Conservation (phyloP, 495 filamentous ascomycete genomes). For the Penicillium salamii region DNA sequence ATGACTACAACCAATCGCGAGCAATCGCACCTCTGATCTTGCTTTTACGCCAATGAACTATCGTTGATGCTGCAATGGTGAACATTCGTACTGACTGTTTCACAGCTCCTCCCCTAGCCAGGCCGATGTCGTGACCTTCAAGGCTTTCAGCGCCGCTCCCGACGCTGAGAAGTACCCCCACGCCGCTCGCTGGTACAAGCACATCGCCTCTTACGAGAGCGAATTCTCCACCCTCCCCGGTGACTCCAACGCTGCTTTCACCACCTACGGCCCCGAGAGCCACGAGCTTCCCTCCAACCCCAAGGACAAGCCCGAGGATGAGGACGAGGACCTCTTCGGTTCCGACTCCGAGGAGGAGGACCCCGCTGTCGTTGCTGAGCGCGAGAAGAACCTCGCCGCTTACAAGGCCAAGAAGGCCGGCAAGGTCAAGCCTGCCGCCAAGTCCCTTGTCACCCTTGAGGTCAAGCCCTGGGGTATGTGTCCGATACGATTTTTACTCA, state of each 20-base stretch:
- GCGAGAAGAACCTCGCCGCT: slow-evolving; percentile 83
- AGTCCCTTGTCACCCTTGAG: slow-evolving; percentile 92
- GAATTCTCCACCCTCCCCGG: slow-evolving; percentile 90
- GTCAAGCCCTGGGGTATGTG: slow-evolving; percentile 98
- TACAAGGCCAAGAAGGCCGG: slow-evolving; percentile 97
- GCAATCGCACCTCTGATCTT: slow-evolving; percentile 79
- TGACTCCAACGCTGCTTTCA: slow-evolving; percentile 83
- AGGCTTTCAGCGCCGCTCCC: slow-evolving; percentile 74
- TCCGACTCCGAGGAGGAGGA: slow-evolving; percentile 90
- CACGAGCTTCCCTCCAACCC: slow-evolving; percentile 73
- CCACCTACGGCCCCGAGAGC: slow-evolving; percentile 86
- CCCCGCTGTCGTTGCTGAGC: slow-evolving; percentile 73
- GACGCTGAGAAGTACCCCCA: slow-evolving; percentile 85
- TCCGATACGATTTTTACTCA: too few species aligned
- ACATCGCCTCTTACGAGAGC: slow-evolving; percentile 84
- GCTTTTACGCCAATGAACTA: slow-evolving; percentile 10
- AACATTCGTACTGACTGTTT: slow-evolving; percentile 31
- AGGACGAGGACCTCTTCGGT: slow-evolving; percentile 81
- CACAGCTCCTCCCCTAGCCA: slow-evolving; percentile 79
- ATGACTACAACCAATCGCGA: slow-evolving; percentile 81
- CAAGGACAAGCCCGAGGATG: slow-evolving; percentile 75
- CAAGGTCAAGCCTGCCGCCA: slow-evolving; percentile 86
- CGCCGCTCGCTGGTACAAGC: slow-evolving; percentile 97
- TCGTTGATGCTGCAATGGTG: slow-evolving; percentile 3
- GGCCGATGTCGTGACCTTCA: slow-evolving; percentile 93